phyloP scores from a whole-genome alignment of 257 asterid genomes.

The Solanum sejunctum region DNA sequence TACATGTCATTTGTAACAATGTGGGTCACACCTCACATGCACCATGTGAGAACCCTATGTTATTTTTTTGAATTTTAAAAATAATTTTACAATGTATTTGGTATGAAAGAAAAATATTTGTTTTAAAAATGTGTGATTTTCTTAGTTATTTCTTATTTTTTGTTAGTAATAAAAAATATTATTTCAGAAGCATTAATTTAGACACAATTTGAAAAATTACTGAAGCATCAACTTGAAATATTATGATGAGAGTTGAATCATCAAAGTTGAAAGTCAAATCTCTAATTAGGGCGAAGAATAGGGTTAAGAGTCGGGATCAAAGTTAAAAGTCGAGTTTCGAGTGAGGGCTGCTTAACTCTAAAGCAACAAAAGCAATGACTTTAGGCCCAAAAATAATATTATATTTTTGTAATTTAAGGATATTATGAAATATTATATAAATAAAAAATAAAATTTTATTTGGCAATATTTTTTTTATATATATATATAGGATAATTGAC shows the following conservation, averaged over 20 bases:
- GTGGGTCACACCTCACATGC: slow-evolving; percentile 75
- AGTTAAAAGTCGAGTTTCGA: not conserved
- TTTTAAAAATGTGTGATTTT: no score
- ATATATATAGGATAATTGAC: no score
- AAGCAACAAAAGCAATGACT: no score
- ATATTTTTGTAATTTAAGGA: no score
- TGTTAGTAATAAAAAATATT: not conserved
- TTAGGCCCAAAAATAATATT: no score
- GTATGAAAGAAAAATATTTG: not conserved
- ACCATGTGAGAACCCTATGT: slow-evolving; percentile 39
- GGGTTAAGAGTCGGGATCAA: not conserved
- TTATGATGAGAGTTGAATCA: not conserved
- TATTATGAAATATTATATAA: no score
- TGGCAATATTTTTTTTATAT: no score
- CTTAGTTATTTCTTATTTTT: no score
- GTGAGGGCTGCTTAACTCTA: no score
- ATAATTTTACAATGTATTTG: not conserved
- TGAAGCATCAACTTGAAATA: not conserved
- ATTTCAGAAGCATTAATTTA: not conserved
- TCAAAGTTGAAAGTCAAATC: not conserved
- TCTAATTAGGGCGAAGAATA: not conserved
- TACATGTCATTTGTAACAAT: slow-evolving; percentile 43
- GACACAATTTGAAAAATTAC: not conserved
- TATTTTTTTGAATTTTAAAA: not conserved
- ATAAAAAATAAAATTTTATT: no score